Base-by-base conservation (phyloP, 805 yeast species). In the Kodamaea leandrae region DNA sequence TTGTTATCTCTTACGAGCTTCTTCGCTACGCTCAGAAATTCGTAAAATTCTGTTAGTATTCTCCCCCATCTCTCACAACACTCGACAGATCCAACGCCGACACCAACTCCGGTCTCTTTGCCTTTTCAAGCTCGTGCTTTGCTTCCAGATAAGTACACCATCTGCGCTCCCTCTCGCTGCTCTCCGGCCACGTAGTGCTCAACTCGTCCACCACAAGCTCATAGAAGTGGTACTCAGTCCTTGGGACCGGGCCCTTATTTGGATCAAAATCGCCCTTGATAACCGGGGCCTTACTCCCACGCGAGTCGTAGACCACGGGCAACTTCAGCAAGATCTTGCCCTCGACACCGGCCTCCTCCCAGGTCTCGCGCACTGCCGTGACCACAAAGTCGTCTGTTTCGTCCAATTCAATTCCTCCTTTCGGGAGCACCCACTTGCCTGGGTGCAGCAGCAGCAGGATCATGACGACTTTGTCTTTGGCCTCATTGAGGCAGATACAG, bases 331-430 rank as follows among this genome's bases (percentile, higher is more conserved):
- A 53, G 3, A 89, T 71, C 13, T 58, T 64, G 6, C 97, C 96
- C 25, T 74, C 76, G 17, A 86, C 86, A 0, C 99, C 99, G 0
- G 96, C 93, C 64, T 93, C 99, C 61, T 93, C 99, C 99, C 99
- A 93, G 0, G 96, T 86, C 58, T 93, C 99, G 44, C 99, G 71
- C 13, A 74, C 67, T 0, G 97, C 97, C 4, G 86, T 66, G 3
- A 64, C 58, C 6, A 57, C 60, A 39, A 49, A 67, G 44, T 67
- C 72, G 30, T 68, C 74, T 3, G 66, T 62, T 61, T 87, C 99
- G 60, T 93, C 99, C 20, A 58, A 58, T 62, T 93, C 99, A 28
- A 90, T 81, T 1, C 99, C 99, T 24, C 99, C 99, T 60, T 93
- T 93, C 4, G 99, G 99, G 3, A 93, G 61, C 6, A 93, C 86